These are phyloP conservation scores for Seiridium cupressi DNA, from an alignment of 2,329 filamentous ascomycete genomes.

Conservation along the genomic window DNA sequence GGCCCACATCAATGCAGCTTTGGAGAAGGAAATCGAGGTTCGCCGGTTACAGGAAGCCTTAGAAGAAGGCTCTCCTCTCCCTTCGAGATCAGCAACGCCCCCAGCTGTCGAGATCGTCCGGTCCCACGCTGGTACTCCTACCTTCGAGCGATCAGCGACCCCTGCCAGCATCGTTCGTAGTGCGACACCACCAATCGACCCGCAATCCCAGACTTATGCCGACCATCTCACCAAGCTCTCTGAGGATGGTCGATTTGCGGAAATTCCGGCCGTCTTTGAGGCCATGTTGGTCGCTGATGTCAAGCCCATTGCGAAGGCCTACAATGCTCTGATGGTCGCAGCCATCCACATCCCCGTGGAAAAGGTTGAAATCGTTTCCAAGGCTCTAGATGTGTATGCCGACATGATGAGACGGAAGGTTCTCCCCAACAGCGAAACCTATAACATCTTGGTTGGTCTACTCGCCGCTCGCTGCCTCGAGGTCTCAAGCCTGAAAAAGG, in stretches of 20 bases:
- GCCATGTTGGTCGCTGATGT: constrained; percentile 81
- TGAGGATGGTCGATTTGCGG: constrained; percentile 70
- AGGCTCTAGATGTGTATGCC: constrained; percentile 90
- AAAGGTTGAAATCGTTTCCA: constrained; percentile 81
- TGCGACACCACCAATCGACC: constrained; percentile 60
- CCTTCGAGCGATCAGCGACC: constrained; percentile 35
- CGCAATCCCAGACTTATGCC: constrained; percentile 70
- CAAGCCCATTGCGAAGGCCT: constrained; percentile 78
- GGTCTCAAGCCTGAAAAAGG: constrained; percentile 68
- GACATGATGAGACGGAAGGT: constrained; percentile 92
- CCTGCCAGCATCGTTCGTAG: constrained; percentile 50
- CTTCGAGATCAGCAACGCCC: constrained; percentile 32
- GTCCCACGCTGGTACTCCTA: constrained; percentile 40
- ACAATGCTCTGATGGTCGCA: constrained; percentile 85
- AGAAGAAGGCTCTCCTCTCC: constrained; percentile 34
- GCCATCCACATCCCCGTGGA: constrained; percentile 79
- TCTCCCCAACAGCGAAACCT: constrained; percentile 78
- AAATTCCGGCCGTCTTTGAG: constrained; percentile 90
- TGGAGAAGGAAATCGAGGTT: constrained; percentile 73
- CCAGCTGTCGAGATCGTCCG: constrained; percentile 36
- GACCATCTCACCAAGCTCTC: constrained; percentile 76
- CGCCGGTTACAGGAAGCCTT: constrained; percentile 43
- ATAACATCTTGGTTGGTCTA: constrained; percentile 81
- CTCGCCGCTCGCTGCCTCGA: constrained; percentile 80
- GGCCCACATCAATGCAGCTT: constrained; percentile 81